Evolutionary conservation across 2,329 filamentous ascomycete species (phyloP).

Genomic region (Pestalotiopsis sp.): DNA sequence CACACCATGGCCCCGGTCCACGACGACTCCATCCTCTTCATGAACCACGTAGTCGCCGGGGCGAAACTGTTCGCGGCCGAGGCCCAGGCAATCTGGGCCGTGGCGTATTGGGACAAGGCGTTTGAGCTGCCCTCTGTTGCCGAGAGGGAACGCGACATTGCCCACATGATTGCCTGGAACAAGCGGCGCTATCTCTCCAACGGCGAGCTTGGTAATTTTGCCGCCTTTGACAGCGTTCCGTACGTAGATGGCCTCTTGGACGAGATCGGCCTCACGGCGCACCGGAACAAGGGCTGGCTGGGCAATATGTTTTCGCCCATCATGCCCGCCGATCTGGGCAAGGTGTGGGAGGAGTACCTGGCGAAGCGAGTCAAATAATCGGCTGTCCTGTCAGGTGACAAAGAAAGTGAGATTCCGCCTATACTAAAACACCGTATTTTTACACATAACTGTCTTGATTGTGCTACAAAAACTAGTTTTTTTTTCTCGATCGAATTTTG

Average conservation of each 20-base stretch:
- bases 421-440: too few species aligned
- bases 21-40: conserved; percentile 28
- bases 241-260: conserved; percentile 29
- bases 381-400: too few species aligned
- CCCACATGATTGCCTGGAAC: conserved; percentile 26
- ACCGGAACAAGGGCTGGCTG: conserved; percentile 29
- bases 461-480: too few species aligned
- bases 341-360: conserved; percentile 25
- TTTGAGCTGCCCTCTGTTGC: conserved; percentile 21
- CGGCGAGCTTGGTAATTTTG: conserved; percentile 26
- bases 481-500: too few species aligned
- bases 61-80: conserved; percentile 27
- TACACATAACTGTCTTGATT: too few species aligned
- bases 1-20: conserved; percentile 26
- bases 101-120: conserved; percentile 26
- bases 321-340: conserved; percentile 23
- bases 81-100: conserved; percentile 28
- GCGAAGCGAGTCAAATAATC: conserved; percentile 6
- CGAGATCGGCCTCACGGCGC: conserved; percentile 27
- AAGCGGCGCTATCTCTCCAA: conserved; percentile 29
- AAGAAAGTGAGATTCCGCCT: too few species aligned
- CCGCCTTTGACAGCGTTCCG: conserved; percentile 27
- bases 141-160: conserved; percentile 23
- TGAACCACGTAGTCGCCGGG: conserved; percentile 24
- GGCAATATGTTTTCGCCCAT: conserved; percentile 26